These are phyloP conservation scores for Schizosaccharomyces pombe DNA, from an alignment of 805 yeast genomes.

Conservation along the genomic window ASM294v3 CU329670.1:1687001-1687500, in stretches of 20 bases:
- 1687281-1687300: constrained; percentile 7
- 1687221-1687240: constrained; percentile 21
- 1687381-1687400: constrained; percentile 47
- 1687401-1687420: constrained; percentile 56
- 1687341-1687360: constrained; percentile 12
- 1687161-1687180: constrained; percentile 33
- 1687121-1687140: constrained; percentile 5
- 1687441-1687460: constrained; percentile 33
- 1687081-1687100: constrained; percentile 34
- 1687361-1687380: constrained; percentile 34
- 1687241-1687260: constrained; percentile 33
- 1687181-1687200: constrained; percentile 40
- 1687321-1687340: constrained; percentile 11
- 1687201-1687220: constrained; percentile 64
- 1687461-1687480: constrained; percentile 21
- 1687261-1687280: constrained; percentile 32
- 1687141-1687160: background rate
- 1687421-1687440: constrained; percentile 38
- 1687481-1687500: constrained; percentile 11
- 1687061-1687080: constrained; percentile 12
- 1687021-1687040: background rate
- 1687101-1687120: constrained; percentile 34
- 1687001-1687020: background rate
- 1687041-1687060: background rate
- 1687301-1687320: constrained; percentile 15